Evolutionary conservation across 345 rosid genomes (phyloP).

Genomic region (Arabis hirsuta): DNA sequence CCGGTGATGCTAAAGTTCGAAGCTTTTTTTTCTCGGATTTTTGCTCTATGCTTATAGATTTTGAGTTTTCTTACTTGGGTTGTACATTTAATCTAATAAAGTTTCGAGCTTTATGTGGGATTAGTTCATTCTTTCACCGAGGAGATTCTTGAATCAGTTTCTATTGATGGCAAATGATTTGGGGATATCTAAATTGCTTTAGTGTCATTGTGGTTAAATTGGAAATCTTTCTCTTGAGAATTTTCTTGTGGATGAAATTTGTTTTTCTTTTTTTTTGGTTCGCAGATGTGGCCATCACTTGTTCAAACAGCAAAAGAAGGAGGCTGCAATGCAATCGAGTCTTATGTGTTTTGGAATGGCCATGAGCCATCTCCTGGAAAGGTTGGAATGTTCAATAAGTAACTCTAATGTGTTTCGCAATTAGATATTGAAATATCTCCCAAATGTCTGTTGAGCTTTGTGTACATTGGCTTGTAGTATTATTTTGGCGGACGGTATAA

Average conservation of each 20-base stretch:
- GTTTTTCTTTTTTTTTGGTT: neutral
- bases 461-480: constrained; percentile 52
- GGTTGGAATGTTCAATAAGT: constrained; percentile 44
- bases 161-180: constrained; percentile 1
- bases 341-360: constrained; percentile 97
- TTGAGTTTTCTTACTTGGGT: neutral
- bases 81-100: constrained; percentile 12
- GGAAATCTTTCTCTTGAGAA: neutral
- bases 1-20: constrained; percentile 25
- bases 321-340: constrained; percentile 76
- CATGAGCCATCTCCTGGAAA: constrained; percentile 80
- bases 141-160: neutral
- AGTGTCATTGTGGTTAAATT: neutral
- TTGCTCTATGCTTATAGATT: neutral
- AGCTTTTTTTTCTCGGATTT: constrained; percentile 18
- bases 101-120: constrained; percentile 22
- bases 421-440: neutral
- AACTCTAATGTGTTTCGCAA: too few species aligned
- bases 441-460: neutral
- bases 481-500: constrained; percentile 79
- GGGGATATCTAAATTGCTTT: neutral
- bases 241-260: neutral
- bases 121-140: neutral
- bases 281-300: constrained; percentile 92
- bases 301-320: constrained; percentile 90